Evolutionary conservation across 768 basidiomycete genomes (phyloP).

Genomic region (Suillus paluster): DNA sequence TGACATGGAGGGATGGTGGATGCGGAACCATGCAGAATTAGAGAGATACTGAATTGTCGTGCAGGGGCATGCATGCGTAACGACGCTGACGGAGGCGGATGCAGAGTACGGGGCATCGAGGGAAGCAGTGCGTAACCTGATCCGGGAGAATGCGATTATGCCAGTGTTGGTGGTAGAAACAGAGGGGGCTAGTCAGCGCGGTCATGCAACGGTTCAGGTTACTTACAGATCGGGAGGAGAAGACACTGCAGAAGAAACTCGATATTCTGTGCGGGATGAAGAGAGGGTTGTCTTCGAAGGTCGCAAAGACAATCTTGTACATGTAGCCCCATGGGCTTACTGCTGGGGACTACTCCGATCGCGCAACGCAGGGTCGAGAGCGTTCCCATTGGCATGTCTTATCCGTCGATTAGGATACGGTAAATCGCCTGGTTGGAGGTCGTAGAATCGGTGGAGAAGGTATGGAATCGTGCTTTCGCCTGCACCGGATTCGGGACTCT

Average conservation of each 20-base stretch:
- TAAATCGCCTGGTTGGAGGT: no score
- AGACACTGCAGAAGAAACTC: neutral
- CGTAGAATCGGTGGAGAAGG: no score
- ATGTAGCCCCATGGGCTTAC: neutral
- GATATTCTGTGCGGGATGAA: neutral
- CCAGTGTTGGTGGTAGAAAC: neutral
- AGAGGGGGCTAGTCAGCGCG: neutral
- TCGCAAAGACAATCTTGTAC: neutral
- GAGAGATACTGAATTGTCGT: conserved; percentile 29
- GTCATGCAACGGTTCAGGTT: neutral
- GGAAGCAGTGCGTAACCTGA: conserved; percentile 24
- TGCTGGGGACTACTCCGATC: no score
- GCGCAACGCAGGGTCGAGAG: no score
- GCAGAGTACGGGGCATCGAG: conserved; percentile 41
- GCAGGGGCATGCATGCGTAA: conserved; percentile 46
- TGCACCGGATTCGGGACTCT: no score
- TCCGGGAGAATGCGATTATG: neutral
- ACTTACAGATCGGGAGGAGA: neutral
- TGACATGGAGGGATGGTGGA: conserved; percentile 42
- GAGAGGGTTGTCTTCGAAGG: neutral
- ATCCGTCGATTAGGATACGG: no score
- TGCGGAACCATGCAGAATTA: conserved; percentile 30
- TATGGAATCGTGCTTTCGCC: no score
- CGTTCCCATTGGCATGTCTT: no score
- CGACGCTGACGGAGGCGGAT: conserved; percentile 35